Evolutionary conservation across 179 eudicot species (phyloP), one percentile per base, ranked within the genome.

Genomic region (Beta lomatogona): DNA sequence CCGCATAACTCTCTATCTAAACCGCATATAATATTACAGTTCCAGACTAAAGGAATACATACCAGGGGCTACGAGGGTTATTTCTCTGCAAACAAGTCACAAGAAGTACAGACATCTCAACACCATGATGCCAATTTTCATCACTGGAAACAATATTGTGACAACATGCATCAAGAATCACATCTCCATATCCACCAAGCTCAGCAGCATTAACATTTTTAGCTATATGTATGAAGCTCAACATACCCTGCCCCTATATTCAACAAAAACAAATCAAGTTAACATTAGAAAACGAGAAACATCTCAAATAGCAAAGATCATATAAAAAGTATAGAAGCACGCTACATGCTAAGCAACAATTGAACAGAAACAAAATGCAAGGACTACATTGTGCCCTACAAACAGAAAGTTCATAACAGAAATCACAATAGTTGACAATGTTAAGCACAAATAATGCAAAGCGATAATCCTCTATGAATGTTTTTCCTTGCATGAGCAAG

Each of bases 41-140:
- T 72, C 22, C 65, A 59, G 52, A 59, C 52, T 48, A 45, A 74
- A 50, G 45, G 44, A 75, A 78, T 5, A 52, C 79, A 79, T 91
- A 96, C 99, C 99, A 96, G 76, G 89, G 80, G 87, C 99, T 96
- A 52, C 98, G 97, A 83, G 99, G 98, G 84, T 96, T 92, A 84
- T 80, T 87, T 79, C 71, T 84, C 79, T 92, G 97, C 46, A 89
- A 86, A 79, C 78, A 84, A 61, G 95, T 90, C 74, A 89, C 86
- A 61, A 93, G 85, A 75, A 90, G 91, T 53, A 94, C 93, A 1
- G 97, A 90, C 98, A 94, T 94, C 89, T 96, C 95, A 77, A 96
- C 95, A 86, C 92, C 94, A 77, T 83, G 83, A 77, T 88, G 92
- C 99, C 99, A 96, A 86, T 93, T 90, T 81, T 92, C 95, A 82